Percentiles rank a stretch among this genome's conserved stretches.
Conservation (phyloP, 306 rosid species). For the Morella rubra region DNA sequence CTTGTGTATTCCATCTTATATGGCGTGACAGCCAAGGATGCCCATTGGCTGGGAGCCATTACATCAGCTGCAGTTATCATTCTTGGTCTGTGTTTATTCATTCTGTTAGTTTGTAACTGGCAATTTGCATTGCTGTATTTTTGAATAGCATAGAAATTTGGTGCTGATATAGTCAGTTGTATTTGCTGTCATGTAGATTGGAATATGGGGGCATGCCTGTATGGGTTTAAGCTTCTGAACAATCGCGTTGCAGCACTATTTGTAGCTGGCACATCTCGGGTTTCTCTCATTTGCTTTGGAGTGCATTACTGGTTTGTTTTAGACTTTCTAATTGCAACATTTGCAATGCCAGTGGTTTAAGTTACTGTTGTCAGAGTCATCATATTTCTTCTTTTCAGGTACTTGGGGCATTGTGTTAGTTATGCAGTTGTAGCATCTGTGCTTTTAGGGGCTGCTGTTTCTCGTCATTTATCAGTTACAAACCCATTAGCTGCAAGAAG, state of each 20-base stretch:
- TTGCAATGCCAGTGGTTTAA: constrained; percentile 19
- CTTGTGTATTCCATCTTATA: constrained; percentile 85
- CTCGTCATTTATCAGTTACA: constrained; percentile 83
- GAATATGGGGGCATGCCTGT: constrained; percentile 98
- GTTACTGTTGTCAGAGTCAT: constrained; percentile 26
- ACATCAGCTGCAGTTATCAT: constrained; percentile 95
- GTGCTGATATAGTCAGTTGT: constrained; percentile 16
- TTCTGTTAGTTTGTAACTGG: constrained; percentile 19
- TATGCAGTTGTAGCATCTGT: constrained; percentile 96
- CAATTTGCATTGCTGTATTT: constrained; percentile 18
- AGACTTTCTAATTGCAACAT: constrained; percentile 10
- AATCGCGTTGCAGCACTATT: constrained; percentile 87
- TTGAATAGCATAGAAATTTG: constrained; percentile 14
- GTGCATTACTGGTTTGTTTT: constrained; percentile 89
- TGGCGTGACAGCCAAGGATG: constrained; percentile 79
- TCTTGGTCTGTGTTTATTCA: constrained; percentile 60
- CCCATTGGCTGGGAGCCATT: constrained; percentile 92
- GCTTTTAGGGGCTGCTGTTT: constrained; percentile 90
- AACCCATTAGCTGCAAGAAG: constrained; percentile 97
- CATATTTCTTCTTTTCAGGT: constrained; percentile 53
- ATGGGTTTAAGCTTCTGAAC: constrained; percentile 89
- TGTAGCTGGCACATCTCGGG: constrained; percentile 94
- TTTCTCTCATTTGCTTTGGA: constrained; percentile 97
- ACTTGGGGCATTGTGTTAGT: constrained; percentile 97
- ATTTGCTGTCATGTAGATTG: constrained; percentile 63